These are phyloP conservation scores for Lactarius tabidus DNA, from an alignment of 768 basidiomycete species.

Conservation along the genomic window DNA sequence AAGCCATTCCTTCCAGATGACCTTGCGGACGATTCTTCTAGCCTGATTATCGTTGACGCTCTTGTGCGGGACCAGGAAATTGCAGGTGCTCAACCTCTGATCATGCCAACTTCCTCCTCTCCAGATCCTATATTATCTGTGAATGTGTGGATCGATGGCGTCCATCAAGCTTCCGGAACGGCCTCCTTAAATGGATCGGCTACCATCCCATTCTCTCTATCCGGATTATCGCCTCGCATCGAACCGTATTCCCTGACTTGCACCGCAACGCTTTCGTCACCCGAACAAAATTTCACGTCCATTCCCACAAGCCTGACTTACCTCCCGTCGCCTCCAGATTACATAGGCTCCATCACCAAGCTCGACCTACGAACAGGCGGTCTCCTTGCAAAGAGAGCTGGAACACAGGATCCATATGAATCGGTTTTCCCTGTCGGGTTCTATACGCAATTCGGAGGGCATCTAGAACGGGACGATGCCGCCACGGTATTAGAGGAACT, in stretches of 20 bases:
- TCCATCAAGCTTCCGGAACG: slow-evolving; percentile 25
- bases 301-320: slow-evolving; percentile 37
- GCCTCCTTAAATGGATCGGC: slow-evolving; percentile 40
- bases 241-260: slow-evolving; percentile 36
- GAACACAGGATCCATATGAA: slow-evolving; percentile 29
- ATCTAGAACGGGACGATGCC: slow-evolving; percentile 50
- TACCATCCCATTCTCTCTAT: slow-evolving; percentile 36
- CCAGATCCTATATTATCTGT: slow-evolving; percentile 27
- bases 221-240: slow-evolving; percentile 31
- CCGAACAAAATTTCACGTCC: slow-evolving; percentile 33
- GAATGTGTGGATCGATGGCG: slow-evolving; percentile 33
- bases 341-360: slow-evolving; percentile 42
- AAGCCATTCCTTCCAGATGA: slow-evolving; percentile 48
- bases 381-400: slow-evolving; percentile 38
- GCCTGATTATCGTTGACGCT: slow-evolving; percentile 38
- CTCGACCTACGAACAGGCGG: slow-evolving; percentile 46
- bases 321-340: slow-evolving; percentile 36
- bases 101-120: slow-evolving; percentile 16
- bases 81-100: slow-evolving; percentile 35
- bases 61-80: slow-evolving; percentile 37
- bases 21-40: slow-evolving; percentile 15
- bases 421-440: slow-evolving; percentile 68
- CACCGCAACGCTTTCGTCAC: slow-evolving; percentile 28
- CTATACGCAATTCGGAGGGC: slow-evolving; percentile 58
- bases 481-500: slow-evolving; percentile 45